Base-by-base conservation (phyloP, 2,329 filamentous ascomycete species). In the Aspergillus unguis region DNA sequence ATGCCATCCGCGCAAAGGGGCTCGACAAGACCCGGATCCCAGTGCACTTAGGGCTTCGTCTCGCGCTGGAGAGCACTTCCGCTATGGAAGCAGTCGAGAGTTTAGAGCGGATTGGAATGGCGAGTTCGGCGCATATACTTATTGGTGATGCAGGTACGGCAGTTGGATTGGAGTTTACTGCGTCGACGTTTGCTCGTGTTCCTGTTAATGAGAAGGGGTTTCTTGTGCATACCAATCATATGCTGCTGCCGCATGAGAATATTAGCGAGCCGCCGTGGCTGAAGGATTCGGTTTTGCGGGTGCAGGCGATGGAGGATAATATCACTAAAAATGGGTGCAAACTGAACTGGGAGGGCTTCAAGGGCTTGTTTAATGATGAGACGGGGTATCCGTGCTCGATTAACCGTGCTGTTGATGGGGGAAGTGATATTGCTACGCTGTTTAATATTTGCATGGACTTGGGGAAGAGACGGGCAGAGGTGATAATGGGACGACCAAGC, bases 21-120 rank as follows among this genome's bases (percentile, higher is more conserved):
- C 72, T 81, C 41, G 70, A 77, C 48, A 65, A 69, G 5, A 65
- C 65, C 2, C 72, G 72, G 4, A 61, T 84, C 9, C 81, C 81
- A 0, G 77, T 77, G 23, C 81, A 85, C 65, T 67, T 84, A 6
- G 80, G 76, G 0, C 70, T 85, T 29, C 70, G 81, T 17, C 71
- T 75, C 50, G 78, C 74, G n/a, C 67, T 85, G 25, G 79, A 83
- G 44, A 76, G 74, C 53, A 43, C 36, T 0, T 76, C 71, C 3
- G 67, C 71, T 0, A 66, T 67, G 2, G 75, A 76, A 32, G 81
- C 81, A 1, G 71, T 79, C 2, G 56, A 57, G 6, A 42, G 23
- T 1, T 59, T 84, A 8, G 67, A 77, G 52, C 63, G 65, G 37
- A 61, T 68, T 27, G 81, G 81, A 6, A 74, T 84, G 42, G 80